Evolutionary conservation across 2,329 filamentous ascomycete genomes (phyloP), one percentile per base, ranked within the genome.

Genomic region (Calonectria fujianensis): DNA sequence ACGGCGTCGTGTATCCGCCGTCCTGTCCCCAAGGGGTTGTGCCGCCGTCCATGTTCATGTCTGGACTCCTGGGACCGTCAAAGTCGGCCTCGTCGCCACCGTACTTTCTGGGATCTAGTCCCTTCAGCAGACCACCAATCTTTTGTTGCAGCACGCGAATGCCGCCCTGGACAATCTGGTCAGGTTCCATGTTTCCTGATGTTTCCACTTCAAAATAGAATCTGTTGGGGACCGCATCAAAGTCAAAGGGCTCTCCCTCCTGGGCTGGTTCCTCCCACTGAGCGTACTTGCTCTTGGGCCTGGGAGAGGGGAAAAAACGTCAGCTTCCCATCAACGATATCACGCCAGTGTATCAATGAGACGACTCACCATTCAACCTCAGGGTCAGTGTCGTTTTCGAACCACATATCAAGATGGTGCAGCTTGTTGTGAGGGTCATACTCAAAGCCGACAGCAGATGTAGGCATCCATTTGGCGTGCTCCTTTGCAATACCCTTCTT

Each of bases 401-500:
- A 98, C 97, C 97, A 99, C 85, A 98, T 92, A 82, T 98, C 95
- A 71, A 97, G 90, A 86, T 99, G 97, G 78, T 93, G 92, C 78
- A 99, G 88, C 87, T 98, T 98, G 88, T 99, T 99, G 85, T 97
- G 94, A 75, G 97, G 97, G 84, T 99, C 97, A 85, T 99, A 99
- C 86, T 99, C 97, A 84, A 99, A 99, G 31, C 95, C 96, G 51
- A 99, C 93, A 4, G 97, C 97, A 51, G 96, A 91, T 45, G 95
- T 96, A 2, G 97, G 96, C 82, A 95, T 94, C 97, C 97, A 99
- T 86, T 99, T 99, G 13, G 97, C 95, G 86, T 99, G 97, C 85
- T 99, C 97, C 89, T 99, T 99, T 48, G 96, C 96, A 78, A 98
- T 98, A 1, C 97, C 97, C 90, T 98, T 98, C 90, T 98, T 98